A percentile compares a stretch with the other conserved stretches of the same genome.
These are phyloP conservation scores for Trichosporon sp. DNA, from an alignment of 1,284 basidiomycete genomes.

Conservation along the genomic window DNA sequence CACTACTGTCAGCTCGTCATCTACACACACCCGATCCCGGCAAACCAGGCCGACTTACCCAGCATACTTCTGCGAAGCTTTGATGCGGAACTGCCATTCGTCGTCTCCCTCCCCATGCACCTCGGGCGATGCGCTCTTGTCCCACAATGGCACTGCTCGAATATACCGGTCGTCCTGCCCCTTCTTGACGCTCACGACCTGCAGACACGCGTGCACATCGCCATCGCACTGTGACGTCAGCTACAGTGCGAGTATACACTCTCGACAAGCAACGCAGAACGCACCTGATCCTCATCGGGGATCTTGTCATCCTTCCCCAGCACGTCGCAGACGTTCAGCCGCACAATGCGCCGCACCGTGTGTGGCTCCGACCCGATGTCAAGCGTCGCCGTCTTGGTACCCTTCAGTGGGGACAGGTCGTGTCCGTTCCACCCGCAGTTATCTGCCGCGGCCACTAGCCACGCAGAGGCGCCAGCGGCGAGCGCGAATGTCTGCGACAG, in stretches of 20 bases:
- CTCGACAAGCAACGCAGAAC: conserved; percentile 7
- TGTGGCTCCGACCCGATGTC: conserved; percentile 42
- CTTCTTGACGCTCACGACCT: background rate
- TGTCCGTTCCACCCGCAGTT: conserved; percentile 9
- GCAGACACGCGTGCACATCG: background rate
- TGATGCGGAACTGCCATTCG: background rate
- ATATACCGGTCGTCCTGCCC: background rate
- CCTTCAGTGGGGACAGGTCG: conserved; percentile 34
- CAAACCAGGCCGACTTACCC: conserved; percentile 33
- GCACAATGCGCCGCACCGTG: conserved; percentile 33
- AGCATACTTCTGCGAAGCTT: conserved; percentile 30
- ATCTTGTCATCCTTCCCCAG: conserved; percentile 27
- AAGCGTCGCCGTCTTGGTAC: conserved; percentile 23
- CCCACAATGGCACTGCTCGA: background rate
- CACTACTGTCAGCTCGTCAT: conserved; percentile 6
- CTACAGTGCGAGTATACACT: background rate
- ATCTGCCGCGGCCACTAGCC: background rate
- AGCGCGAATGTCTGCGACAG: background rate
- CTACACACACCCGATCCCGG: background rate
- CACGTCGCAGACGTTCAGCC: conserved; percentile 35
- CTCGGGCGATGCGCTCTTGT: background rate
- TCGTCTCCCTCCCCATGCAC: background rate
- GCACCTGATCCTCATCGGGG: conserved; percentile 43
- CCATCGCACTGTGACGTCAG: background rate
- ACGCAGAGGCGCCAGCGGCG: background rate